Evolutionary conservation across 495 filamentous ascomycete genomes (phyloP).

Genomic region (Neurospora hispaniola): DNA sequence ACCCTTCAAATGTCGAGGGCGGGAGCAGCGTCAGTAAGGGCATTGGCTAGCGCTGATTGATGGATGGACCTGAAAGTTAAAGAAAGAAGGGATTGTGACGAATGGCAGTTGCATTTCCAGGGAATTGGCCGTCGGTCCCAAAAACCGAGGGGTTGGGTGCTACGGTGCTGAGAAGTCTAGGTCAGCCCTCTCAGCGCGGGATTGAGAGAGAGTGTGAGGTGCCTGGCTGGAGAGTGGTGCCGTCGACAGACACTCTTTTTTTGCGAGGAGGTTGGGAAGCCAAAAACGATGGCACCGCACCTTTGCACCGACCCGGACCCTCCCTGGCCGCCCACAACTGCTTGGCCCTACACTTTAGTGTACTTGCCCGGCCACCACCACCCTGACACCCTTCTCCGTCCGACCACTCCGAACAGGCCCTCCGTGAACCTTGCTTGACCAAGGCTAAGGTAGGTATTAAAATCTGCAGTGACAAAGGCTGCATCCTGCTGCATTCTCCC

Average conservation of each 20-base stretch:
- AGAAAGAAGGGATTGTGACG: slow-evolving; percentile 2
- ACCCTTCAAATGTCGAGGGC: neutral
- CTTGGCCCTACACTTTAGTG: neutral
- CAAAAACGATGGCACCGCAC: slow-evolving; percentile 11
- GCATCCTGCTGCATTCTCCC: slow-evolving; percentile 7
- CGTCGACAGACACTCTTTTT: neutral
- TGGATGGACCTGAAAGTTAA: neutral
- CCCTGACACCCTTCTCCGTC: slow-evolving; percentile 1
- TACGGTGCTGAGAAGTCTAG: neutral
- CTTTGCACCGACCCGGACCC: slow-evolving; percentile 10
- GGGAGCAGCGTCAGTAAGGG: neutral
- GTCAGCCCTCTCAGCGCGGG: slow-evolving; percentile 1
- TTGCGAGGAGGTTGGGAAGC: slow-evolving; percentile 21
- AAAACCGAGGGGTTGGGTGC: slow-evolving; percentile 21
- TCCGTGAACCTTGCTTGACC: neutral
- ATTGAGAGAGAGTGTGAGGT: neutral
- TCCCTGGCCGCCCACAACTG: neutral
- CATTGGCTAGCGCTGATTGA: neutral
- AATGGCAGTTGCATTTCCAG: slow-evolving; percentile 6
- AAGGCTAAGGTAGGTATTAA: slow-evolving; percentile 2
- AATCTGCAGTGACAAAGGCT: slow-evolving; percentile 13
- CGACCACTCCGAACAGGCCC: slow-evolving; percentile 3
- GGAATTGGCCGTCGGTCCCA: neutral
- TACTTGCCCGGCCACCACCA: slow-evolving; percentile 3
- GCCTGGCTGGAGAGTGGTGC: neutral